Conservation (phyloP, 345 rosid species). For the Bretschneidera sinensis region DNA sequence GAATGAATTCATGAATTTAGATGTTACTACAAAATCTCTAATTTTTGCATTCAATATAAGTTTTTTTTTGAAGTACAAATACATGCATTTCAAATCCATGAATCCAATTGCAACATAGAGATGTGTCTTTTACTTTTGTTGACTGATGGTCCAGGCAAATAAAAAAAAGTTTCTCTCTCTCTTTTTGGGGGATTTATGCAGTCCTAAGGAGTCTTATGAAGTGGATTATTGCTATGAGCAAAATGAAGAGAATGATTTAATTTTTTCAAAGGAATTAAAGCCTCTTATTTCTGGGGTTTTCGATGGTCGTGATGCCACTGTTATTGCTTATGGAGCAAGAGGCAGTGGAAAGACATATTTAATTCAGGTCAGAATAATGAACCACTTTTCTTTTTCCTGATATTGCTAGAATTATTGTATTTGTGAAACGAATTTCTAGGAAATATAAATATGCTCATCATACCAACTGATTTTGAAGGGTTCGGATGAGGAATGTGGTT, state of each 20-base stretch:
- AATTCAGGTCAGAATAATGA: slow-evolving; percentile 40
- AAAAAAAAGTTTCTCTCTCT: not conserved
- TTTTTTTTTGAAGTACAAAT: too few species aligned
- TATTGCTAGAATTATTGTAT: not conserved
- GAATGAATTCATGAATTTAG: too few species aligned
- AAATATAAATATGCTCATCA: not conserved
- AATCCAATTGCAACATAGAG: too few species aligned
- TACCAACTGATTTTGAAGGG: slow-evolving; percentile 41
- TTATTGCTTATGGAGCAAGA: slow-evolving; percentile 71
- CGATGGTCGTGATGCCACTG: slow-evolving; percentile 46
- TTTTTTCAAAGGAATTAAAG: slow-evolving; percentile 52
- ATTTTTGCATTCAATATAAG: too few species aligned
- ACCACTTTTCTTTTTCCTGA: not conserved
- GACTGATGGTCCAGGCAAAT: not conserved
- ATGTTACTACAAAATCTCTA: too few species aligned
- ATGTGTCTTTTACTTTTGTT: too few species aligned
- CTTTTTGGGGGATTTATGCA: slow-evolving; percentile 12
- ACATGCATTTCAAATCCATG: too few species aligned
- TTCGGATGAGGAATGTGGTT: slow-evolving; percentile 43
- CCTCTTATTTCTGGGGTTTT: slow-evolving; percentile 49
- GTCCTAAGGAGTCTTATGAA: slow-evolving; percentile 43
- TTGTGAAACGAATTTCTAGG: not conserved
- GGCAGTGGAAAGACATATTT: slow-evolving; percentile 56
- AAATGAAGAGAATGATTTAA: slow-evolving; percentile 27
- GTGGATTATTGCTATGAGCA: slow-evolving; percentile 54